A percentile compares a stretch with the other conserved stretches of the same genome.
phyloP scores from a whole-genome alignment of 1,139 yeast genomes.

The Yamadazyma dushanensis region DNA sequence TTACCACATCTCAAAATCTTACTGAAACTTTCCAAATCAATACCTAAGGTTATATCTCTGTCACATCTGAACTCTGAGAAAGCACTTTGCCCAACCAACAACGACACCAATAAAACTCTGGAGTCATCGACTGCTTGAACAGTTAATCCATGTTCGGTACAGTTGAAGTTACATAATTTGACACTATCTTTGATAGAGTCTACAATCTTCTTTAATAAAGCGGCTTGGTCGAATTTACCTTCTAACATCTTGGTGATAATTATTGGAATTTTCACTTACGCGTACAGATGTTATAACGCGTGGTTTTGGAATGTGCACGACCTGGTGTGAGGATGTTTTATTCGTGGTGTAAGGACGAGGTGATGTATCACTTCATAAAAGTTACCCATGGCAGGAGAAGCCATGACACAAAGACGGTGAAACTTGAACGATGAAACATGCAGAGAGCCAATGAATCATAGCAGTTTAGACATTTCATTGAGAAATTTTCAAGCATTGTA shows the following conservation, averaged over 20 bases:
- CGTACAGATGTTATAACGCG: too few relatives aligned
- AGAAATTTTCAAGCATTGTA: too few relatives aligned
- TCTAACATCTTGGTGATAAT: conserved; percentile 80
- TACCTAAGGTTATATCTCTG: conserved; percentile 87
- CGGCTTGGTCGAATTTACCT: conserved; percentile 94
- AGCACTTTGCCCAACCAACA: conserved; percentile 87
- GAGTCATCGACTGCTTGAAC: conserved; percentile 98
- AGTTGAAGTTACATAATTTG: conserved; percentile 92
- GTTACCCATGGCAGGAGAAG: too few relatives aligned
- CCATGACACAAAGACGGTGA: too few relatives aligned
- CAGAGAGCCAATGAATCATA: too few relatives aligned
- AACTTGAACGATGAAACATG: too few relatives aligned
- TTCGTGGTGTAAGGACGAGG: too few relatives aligned
- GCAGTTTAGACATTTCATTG: too few relatives aligned
- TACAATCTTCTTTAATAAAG: conserved; percentile 84
- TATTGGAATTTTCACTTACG: too few relatives aligned
- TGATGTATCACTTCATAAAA: too few relatives aligned
- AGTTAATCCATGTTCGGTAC: conserved; percentile 91
- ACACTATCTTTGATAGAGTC: conserved; percentile 94
- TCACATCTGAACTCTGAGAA: conserved; percentile 94
- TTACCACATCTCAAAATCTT: conserved; percentile 91
- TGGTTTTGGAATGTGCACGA: too few relatives aligned
- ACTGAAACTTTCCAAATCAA: conserved; percentile 81
- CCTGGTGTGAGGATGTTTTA: too few relatives aligned
- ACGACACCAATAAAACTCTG: conserved; percentile 87